Conservation (phyloP, 2,329 filamentous ascomycete genomes). For the Penicillium sp. region DNA sequence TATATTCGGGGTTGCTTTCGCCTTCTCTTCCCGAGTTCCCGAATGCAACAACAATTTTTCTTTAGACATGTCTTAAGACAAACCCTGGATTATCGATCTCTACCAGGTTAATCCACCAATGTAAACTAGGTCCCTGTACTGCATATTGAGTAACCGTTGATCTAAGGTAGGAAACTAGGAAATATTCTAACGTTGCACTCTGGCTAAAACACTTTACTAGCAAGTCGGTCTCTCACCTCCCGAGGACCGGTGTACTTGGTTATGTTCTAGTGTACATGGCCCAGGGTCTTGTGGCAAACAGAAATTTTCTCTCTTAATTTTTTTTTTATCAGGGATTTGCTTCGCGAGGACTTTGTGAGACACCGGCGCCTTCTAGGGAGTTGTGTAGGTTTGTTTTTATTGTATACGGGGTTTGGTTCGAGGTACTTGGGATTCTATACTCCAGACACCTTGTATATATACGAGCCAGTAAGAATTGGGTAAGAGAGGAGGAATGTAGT, state of each 20-base stretch:
- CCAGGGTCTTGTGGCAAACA: neutral
- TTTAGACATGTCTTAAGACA: neutral
- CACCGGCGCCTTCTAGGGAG: neutral
- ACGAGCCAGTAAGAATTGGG: neutral
- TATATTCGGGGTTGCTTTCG: neutral
- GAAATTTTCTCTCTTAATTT: neutral
- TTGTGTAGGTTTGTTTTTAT: conserved; percentile 5
- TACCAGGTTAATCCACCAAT: neutral
- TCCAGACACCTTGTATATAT: neutral
- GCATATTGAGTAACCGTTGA: conserved; percentile 6
- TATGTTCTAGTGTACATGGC: neutral
- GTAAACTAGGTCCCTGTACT: neutral
- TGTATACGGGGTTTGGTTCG: neutral
- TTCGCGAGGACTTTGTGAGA: neutral
- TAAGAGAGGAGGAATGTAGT: neutral
- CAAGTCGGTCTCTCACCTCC: neutral
- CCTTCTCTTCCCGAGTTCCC: conserved; percentile 2
- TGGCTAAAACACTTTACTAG: conserved; percentile 1
- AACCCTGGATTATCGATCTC: conserved; percentile 1
- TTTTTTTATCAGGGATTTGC: neutral
- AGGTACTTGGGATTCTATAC: neutral
- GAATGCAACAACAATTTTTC: conserved; percentile 4
- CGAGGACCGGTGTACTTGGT: neutral
- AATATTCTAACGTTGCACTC: conserved; percentile 3
- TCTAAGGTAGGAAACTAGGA: conserved; percentile 1